phyloP scores from a whole-genome alignment of 1,139 yeast species.

The Meyerozyma smithsonii region DNA sequence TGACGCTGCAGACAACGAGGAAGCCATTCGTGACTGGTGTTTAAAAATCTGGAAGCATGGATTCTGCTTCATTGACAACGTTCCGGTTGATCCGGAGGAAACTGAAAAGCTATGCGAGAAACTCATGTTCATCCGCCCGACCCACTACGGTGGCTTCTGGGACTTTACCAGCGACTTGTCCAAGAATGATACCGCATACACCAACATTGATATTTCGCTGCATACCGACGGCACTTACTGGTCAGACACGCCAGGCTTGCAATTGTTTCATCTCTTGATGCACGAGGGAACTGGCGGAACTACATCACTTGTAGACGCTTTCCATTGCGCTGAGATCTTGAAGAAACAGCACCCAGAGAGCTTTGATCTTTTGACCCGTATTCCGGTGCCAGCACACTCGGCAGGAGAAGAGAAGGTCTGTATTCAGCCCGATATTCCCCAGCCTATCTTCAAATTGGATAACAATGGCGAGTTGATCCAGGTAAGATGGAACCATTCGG shows the following conservation, averaged over 20 bases:
- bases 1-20: conserved; percentile 28
- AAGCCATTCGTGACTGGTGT: conserved; percentile 56
- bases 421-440: conserved; percentile 57
- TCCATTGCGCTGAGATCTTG: conserved; percentile 54
- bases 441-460: conserved; percentile 60
- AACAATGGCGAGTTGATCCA: conserved; percentile 53
- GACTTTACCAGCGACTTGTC: conserved; percentile 71
- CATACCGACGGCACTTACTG: conserved; percentile 82
- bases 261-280: conserved; percentile 61
- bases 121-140: conserved; percentile 61
- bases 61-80: conserved; percentile 58
- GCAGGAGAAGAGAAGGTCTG: conserved; percentile 71
- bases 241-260: conserved; percentile 74
- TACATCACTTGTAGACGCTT: conserved; percentile 67
- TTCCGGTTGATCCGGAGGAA: conserved; percentile 58
- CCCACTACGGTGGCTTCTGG: conserved; percentile 83
- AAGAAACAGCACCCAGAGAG: conserved; percentile 48
- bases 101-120: conserved; percentile 58
- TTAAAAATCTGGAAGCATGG: conserved; percentile 57
- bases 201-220: conserved; percentile 59
- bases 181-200: conserved; percentile 72
- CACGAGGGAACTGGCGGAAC: conserved; percentile 74
- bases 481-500: conserved; percentile 74
- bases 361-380: conserved; percentile 46
- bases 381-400: conserved; percentile 68